Conservation (phyloP, 2,329 filamentous ascomycete genomes). For the Aureobasidium mangrovei region DNA sequence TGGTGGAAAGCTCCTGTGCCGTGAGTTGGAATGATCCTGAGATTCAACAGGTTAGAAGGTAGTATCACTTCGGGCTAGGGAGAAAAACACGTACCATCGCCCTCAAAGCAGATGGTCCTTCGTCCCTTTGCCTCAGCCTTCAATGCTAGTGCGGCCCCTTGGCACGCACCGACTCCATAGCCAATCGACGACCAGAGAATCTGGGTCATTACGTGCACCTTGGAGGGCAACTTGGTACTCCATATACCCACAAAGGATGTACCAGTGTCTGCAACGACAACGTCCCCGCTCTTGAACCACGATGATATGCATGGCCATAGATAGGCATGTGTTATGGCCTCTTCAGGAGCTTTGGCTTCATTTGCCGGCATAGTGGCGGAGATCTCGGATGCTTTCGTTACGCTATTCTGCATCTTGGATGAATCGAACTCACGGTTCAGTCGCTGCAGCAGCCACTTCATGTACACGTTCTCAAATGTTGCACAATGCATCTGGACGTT, state of each 20-base stretch:
- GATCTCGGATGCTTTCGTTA: conserved; percentile 42
- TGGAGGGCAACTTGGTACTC: conserved; percentile 68
- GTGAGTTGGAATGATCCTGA: conserved; percentile 69
- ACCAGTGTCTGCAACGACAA: conserved; percentile 79
- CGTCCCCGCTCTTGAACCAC: conserved; percentile 63
- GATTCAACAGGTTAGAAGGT: not conserved
- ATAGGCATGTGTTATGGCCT: conserved; percentile 54
- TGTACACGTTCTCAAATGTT: conserved; percentile 3
- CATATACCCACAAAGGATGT: conserved; percentile 84
- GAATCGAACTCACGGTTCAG: not conserved
- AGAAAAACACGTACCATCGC: conserved; percentile 44
- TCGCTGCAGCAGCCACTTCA: conserved; percentile 37
- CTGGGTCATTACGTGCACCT: conserved; percentile 74
- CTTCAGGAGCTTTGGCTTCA: conserved; percentile 12
- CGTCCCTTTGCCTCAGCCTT: conserved; percentile 24
- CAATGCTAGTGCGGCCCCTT: conserved; percentile 66
- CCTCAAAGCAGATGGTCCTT: conserved; percentile 11
- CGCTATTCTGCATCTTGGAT: not conserved
- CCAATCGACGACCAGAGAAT: conserved; percentile 64
- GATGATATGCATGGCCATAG: conserved; percentile 70
- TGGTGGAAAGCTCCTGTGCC: conserved; percentile 74
- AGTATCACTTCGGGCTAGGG: conserved; percentile 56
- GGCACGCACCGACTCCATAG: conserved; percentile 53
- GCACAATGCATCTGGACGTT: conserved; percentile 42
- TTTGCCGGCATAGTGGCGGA: conserved; percentile 44